Conservation (phyloP, 768 basidiomycete species). For the Leucogyrophana mollusca region DNA sequence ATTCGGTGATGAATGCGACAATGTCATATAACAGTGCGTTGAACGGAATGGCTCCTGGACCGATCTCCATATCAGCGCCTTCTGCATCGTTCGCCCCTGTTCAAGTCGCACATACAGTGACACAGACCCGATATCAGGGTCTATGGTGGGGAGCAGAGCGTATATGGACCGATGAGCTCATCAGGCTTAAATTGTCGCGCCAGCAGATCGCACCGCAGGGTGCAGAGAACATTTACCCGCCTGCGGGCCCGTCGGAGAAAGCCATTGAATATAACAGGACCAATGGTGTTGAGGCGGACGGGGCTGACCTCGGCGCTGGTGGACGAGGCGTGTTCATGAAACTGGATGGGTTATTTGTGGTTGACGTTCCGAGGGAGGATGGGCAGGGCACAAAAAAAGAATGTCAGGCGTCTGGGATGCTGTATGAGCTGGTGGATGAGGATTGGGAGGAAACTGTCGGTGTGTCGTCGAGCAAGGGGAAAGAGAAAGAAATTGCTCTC, state of each 20-base stretch:
- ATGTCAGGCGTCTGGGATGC: conserved; percentile 66
- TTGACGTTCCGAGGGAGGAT: conserved; percentile 45
- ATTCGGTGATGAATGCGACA: conserved; percentile 46
- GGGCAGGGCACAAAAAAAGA: conserved; percentile 47
- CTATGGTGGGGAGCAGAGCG: conserved; percentile 90
- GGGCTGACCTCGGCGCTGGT: conserved; percentile 46
- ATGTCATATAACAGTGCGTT: conserved; percentile 40
- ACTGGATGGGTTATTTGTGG: conserved; percentile 62
- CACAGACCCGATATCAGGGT: conserved; percentile 69
- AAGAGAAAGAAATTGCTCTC: conserved; percentile 31
- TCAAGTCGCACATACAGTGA: conserved; percentile 29
- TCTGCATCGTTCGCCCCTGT: conserved; percentile 6
- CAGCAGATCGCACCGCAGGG: conserved; percentile 67
- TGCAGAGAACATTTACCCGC: conserved; percentile 53
- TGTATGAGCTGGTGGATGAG: conserved; percentile 77
- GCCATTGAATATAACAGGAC: conserved; percentile 25
- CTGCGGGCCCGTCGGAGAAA: conserved; percentile 52
- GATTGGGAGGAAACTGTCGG: conserved; percentile 55
- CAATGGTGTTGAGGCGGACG: conserved; percentile 1
- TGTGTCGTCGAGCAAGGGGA: conserved; percentile 17
- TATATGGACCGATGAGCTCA: conserved; percentile 84
- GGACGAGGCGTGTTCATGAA: conserved; percentile 72
- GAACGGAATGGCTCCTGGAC: background rate
- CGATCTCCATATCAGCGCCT: conserved; percentile 14
- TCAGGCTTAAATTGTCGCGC: conserved; percentile 72